A percentile compares a stretch with the other conserved stretches of the same genome.
phyloP scores from a whole-genome alignment of 768 basidiomycete genomes.

The Tubosaeta brunneosetosa region DNA sequence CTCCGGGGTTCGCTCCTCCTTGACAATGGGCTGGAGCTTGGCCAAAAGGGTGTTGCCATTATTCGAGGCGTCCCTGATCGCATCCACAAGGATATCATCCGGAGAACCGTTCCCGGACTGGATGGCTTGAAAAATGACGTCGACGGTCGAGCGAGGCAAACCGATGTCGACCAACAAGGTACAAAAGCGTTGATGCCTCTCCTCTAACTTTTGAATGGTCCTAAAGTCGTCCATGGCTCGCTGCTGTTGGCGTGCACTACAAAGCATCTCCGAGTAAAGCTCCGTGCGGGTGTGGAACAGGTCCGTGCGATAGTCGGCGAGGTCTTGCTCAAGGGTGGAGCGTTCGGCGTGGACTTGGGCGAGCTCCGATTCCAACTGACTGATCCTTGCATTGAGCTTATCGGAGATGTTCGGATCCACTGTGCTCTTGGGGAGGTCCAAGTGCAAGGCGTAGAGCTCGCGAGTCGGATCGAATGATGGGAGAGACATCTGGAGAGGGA shows the following conservation, averaged over 20 bases:
- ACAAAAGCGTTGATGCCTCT: slow-evolving; percentile 21
- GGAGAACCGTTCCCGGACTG: slow-evolving; percentile 29
- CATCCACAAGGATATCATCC: slow-evolving; percentile 40
- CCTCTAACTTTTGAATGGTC: slow-evolving; percentile 26
- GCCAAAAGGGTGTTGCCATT: slow-evolving; percentile 41
- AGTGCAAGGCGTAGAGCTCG: slow-evolving; percentile 17
- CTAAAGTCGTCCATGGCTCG: slow-evolving; percentile 19
- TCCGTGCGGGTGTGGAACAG: slow-evolving; percentile 26
- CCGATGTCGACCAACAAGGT: slow-evolving; percentile 25
- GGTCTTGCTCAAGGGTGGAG: slow-evolving; percentile 22
- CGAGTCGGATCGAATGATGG: slow-evolving; percentile 23
- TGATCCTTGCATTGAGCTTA: slow-evolving; percentile 6
- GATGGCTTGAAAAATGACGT: slow-evolving; percentile 19
- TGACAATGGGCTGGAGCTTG: slow-evolving; percentile 34
- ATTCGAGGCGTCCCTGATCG: slow-evolving; percentile 40
- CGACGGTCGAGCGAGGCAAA: slow-evolving; percentile 20
- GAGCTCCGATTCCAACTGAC: slow-evolving; percentile 13
- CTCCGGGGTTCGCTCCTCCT: slow-evolving; percentile 35
- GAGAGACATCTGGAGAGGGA: slow-evolving; percentile 17
- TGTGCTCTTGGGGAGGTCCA: background rate
- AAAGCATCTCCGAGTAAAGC: slow-evolving; percentile 29
- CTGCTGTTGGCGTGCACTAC: slow-evolving; percentile 24
- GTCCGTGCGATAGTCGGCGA: slow-evolving; percentile 24
- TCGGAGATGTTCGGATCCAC: background rate
- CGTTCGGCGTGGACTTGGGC: slow-evolving; percentile 12